These are phyloP conservation scores for Luvunga scandens DNA, from an alignment of 345 rosid genomes.

Conservation along the genomic window DNA sequence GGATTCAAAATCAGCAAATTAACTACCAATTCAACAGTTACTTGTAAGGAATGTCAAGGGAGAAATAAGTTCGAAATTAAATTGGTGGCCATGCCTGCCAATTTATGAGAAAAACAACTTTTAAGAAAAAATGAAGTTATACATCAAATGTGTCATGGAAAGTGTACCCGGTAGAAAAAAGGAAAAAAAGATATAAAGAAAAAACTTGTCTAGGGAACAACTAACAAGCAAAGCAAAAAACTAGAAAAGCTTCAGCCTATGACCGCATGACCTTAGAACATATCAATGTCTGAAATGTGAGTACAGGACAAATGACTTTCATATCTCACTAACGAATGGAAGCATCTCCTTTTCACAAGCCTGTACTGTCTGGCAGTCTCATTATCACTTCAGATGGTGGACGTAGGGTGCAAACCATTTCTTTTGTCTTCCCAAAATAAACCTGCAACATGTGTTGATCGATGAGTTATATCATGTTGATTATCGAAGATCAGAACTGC, in stretches of 20 bases:
- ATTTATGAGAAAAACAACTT: not conserved
- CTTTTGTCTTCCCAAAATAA: constrained; percentile 96
- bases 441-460: constrained; percentile 50
- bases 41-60: not conserved
- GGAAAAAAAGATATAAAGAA: fast-evolving
- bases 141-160: not conserved
- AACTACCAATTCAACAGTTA: too few species aligned
- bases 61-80: not conserved
- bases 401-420: constrained; percentile 91
- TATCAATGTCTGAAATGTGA: not conserved
- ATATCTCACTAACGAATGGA: not conserved
- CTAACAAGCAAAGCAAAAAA: not conserved
- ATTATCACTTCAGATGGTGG: constrained; percentile 75
- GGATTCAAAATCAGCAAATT: too few species aligned
- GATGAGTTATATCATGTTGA: too few species aligned
- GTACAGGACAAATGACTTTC: not conserved
- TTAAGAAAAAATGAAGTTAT: not conserved
- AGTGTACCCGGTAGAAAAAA: not conserved
- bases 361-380: constrained; percentile 50
- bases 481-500: too few species aligned
- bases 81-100: not conserved
- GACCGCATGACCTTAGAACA: not conserved
- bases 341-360: not conserved
- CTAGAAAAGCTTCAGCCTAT: not conserved
- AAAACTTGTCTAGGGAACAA: not conserved